phyloP scores from a whole-genome alignment of 495 filamentous ascomycete species.

The Talaromyces thailandensis region DNA sequence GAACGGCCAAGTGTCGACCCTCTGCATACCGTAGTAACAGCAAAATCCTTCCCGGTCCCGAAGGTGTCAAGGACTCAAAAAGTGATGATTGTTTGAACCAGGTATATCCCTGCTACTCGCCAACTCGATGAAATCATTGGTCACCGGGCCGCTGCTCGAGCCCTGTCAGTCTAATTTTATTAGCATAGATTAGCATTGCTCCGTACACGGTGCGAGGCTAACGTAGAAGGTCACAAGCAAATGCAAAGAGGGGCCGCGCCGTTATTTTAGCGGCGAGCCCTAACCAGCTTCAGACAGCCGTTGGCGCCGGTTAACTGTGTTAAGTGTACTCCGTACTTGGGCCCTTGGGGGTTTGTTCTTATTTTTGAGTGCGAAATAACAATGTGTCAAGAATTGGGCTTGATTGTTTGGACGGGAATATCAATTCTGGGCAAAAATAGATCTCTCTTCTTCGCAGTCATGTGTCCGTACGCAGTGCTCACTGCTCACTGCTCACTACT shows the following conservation, averaged over 20 bases:
- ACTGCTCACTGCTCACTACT: too few species aligned
- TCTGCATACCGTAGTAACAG: not conserved
- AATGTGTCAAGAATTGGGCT: not conserved
- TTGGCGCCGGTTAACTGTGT: not conserved
- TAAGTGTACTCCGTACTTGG: too few species aligned
- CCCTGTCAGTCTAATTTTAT: not conserved
- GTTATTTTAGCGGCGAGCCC: constrained; percentile 2
- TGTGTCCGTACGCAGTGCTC: not conserved
- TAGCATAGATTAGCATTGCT: too few species aligned
- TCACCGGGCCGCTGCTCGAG: not conserved
- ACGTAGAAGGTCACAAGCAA: not conserved
- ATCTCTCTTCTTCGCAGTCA: not conserved
- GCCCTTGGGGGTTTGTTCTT: not conserved
- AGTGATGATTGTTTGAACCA: constrained; percentile 1
- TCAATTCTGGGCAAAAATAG: not conserved
- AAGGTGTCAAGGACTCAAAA: not conserved
- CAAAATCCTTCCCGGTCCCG: not conserved
- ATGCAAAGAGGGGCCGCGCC: constrained; percentile 2
- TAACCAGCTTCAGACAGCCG: not conserved
- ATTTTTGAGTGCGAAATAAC: not conserved
- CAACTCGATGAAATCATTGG: not conserved
- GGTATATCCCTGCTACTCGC: not conserved
- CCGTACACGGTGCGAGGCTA: not conserved
- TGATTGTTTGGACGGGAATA: not conserved
- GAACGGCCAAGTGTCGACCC: not conserved